Evolutionary conservation across 352 stramenopile species (phyloP).

Genomic region (Saprolegnia parasitica): DNA sequence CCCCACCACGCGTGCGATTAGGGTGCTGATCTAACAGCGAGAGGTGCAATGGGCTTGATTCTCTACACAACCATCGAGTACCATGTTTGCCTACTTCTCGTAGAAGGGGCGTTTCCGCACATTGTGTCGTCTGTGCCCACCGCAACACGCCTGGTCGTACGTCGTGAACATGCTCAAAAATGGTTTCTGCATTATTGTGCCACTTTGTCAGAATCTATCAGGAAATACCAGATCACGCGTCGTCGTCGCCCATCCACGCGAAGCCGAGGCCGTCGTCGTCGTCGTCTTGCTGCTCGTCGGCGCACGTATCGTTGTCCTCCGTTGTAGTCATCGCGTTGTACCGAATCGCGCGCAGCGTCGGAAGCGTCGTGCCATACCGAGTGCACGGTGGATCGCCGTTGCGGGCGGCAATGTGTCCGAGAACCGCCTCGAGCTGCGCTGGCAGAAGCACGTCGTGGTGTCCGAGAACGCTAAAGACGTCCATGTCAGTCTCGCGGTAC

Average conservation of each 20-base stretch:
- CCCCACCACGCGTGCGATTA: too few species aligned
- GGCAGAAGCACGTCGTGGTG: conserved; percentile 21
- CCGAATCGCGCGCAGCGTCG: background rate
- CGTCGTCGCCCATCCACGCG: background rate
- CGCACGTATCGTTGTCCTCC: too few species aligned
- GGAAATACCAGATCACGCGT: background rate
- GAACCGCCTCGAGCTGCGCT: conserved; percentile 22
- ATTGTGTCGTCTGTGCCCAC: too few species aligned
- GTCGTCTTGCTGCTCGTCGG: background rate
- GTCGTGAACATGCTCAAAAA: too few species aligned
- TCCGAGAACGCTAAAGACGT: conserved; percentile 7
- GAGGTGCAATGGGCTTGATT: too few species aligned
- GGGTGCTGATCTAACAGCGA: too few species aligned
- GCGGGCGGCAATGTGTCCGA: conserved; percentile 13
- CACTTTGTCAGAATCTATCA: too few species aligned
- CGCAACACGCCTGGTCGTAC: too few species aligned
- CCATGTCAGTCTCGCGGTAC: background rate
- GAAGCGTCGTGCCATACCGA: background rate
- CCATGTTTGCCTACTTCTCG: too few species aligned
- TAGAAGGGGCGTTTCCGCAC: too few species aligned
- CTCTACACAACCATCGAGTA: too few species aligned
- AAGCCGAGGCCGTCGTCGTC: background rate
- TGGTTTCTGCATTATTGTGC: too few species aligned
- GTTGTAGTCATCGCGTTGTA: background rate
- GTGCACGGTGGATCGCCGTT: background rate